These are phyloP conservation scores for Angomonas ambiguus DNA, from an alignment of 208 protist genomes.

Conservation along the genomic window DNA sequence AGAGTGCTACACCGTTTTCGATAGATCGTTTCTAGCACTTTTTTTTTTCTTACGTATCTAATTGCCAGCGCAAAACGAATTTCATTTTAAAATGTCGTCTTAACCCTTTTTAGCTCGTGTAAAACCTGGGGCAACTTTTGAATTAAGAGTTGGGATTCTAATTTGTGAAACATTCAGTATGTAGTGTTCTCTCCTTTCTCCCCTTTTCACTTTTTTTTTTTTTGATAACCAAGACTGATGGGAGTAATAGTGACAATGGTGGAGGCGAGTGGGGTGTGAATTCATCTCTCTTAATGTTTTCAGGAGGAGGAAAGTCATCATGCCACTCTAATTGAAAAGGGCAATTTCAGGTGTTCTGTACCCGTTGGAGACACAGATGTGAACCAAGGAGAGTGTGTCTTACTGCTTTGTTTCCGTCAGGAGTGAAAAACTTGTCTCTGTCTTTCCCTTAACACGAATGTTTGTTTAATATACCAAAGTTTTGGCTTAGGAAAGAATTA, in stretches of 20 bases:
- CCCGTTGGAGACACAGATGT: background rate
- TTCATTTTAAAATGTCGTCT: too few relatives aligned
- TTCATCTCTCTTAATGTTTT: too few relatives aligned
- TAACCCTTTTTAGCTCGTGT: background rate
- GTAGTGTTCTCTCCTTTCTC: too few relatives aligned
- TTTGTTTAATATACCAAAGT: slow-evolving; percentile 11
- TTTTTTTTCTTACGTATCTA: background rate
- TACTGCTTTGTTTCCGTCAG: slow-evolving; percentile 17
- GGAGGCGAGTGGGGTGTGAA: too few relatives aligned
- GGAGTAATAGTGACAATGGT: too few relatives aligned
- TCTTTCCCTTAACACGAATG: slow-evolving; percentile 13
- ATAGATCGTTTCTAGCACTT: slow-evolving; percentile 13
- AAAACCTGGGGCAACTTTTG: background rate
- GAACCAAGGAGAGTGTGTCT: background rate
- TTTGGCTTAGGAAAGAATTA: slow-evolving; percentile 13
- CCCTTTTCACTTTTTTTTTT: too few relatives aligned
- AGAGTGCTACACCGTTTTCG: slow-evolving; percentile 20
- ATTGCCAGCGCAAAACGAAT: background rate
- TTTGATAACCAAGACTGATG: too few relatives aligned
- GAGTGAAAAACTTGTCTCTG: background rate
- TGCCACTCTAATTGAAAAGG: too few relatives aligned
- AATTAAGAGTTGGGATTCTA: too few relatives aligned
- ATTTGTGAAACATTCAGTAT: too few relatives aligned
- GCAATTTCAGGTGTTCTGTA: too few relatives aligned
- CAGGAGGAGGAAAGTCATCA: too few relatives aligned